Base-by-base conservation (phyloP, 768 basidiomycete species). In the Tylopilus intermedius region DNA sequence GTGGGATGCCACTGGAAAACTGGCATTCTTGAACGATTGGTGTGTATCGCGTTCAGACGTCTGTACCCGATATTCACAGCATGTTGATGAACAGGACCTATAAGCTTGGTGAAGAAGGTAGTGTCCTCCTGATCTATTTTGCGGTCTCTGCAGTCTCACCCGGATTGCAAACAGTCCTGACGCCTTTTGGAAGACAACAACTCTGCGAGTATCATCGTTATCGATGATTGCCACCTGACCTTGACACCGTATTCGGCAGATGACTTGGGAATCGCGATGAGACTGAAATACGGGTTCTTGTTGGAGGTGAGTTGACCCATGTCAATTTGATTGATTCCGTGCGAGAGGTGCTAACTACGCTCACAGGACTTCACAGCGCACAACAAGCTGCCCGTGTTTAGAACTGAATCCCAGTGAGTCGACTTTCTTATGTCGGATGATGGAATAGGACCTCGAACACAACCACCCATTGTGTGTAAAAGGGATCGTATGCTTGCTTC, bases 121-220 rank as follows among this genome's bases (percentile, higher is more conserved):
- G 14, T 68, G 1, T 30, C 14, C 13, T 18, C 41, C 14, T 33
- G 21, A 37, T 26, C 35, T 1, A 24, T 2, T 24, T 24, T 5
- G 6, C 32, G 18, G 7, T 7, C 4, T 18, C 47, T 14, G 24
- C 33, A 3, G 0, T 49, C 8, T 43, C 29, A 4, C 10, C 21
- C 30, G 26, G 15, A 22, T n/a, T 37, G 2, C 5, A 0, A 13
- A n/a, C 11, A 88, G 85, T 90, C 30, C 72, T 94, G 54, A 93
- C 92, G n/a, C 90, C 92, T 0, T 94, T 94, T 56, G 92, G 93
- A 44, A 75, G 93, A 45, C 83, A 89, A 60, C 92, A 96, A 59
- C 71, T 94, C 4, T 94, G 85, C 88, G 53, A 52, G 84, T 71
- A 8, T 5, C 44, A 18, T 27, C 46, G 27, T 21, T 24, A 8